phyloP scores from a whole-genome alignment of 139 green algal species.

The Ulvella scutata region DNA sequence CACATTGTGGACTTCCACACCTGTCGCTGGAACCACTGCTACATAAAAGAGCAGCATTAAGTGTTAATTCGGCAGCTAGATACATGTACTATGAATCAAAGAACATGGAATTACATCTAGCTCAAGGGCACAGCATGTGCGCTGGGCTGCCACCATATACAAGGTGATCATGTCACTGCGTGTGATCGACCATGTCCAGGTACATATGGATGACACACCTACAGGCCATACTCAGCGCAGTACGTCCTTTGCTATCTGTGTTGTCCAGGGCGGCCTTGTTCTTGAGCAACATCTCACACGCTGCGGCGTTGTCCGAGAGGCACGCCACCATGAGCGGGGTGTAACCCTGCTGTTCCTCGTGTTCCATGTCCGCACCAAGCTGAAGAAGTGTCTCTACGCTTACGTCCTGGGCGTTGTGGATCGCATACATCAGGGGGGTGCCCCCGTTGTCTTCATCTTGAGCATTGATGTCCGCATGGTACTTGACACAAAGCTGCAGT shows the following conservation, averaged over 20 bases:
- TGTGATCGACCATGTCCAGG: no score
- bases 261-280: background rate
- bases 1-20: no score
- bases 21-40: no score
- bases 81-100: no score
- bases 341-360: background rate
- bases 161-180: no score
- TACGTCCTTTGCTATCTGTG: background rate
- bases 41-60: no score
- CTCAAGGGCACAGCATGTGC: no score
- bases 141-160: no score
- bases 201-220: background rate
- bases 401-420: background rate
- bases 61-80: no score
- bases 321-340: background rate
- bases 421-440: constrained; percentile 1
- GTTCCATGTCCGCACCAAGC: background rate
- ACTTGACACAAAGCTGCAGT: background rate
- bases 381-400: background rate
- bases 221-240: background rate
- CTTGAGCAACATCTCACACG: background rate
- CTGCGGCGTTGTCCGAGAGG: background rate
- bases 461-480: background rate
- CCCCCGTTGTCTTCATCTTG: background rate
- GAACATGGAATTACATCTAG: no score